Evolutionary conservation across 345 rosid genomes (phyloP), one percentile per base, ranked within the genome.

Genomic region (Firmiana major): DNA sequence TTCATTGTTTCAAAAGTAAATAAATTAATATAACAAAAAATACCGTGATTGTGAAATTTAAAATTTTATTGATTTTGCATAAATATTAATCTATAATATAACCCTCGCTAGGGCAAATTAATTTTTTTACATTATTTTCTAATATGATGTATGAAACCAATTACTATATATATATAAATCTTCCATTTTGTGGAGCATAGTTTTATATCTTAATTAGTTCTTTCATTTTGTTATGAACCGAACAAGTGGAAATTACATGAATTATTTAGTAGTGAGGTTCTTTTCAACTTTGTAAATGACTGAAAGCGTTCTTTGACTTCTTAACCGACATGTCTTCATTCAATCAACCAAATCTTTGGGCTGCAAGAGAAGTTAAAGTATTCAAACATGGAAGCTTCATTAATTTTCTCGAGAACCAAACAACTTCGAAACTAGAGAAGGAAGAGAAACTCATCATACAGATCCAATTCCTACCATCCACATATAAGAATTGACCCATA

Each of bases 381-480:
- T 75, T 62, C 59, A 17, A 58, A 70, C 7, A 3, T 69, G 9
- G 58, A 28, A 69, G 53, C 58, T 69, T 31, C 59, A 5, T 28
- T 21, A n/a, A 62, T 60, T 75, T 75, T 75, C 77, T 75, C 67
- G 6, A 45, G 45, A 28, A 10, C 22, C 69, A 45, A 70, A 64
- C 64, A 54, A 24, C 53, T 49, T 6, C 13, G 28, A 49, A 31
- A 9, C 17, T 10, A 46, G 19, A 3, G 36, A 15, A 15, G 11
- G n/a, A 0, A 6, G 1, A 19, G 58, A 19, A 53, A 15, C 22
- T 69, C 57, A 68, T 16, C 59, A 9, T 15, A 70, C 1, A 63
- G 54, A 60, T 63, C 48, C 34, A 53, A 17, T 28, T 34, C 28
- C 46, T 4, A n/a, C 21, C 49, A 34, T 53, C 59, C 48, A 71